phyloP scores from a whole-genome alignment of 2,329 filamentous ascomycete genomes.

The Aspergillus niger region DNA sequence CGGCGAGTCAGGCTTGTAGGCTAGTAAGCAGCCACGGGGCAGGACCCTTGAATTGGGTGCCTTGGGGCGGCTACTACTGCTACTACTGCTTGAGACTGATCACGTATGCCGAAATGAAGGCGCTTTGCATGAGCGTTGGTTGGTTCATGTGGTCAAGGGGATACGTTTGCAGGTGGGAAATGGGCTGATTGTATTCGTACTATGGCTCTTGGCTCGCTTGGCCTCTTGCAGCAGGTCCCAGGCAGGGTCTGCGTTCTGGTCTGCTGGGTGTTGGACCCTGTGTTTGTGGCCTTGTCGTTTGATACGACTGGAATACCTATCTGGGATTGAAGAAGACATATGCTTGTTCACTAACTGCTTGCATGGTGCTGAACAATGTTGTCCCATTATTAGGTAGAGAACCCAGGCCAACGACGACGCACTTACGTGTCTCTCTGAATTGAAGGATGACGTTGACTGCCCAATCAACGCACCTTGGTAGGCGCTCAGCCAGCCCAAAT shows the following conservation, averaged over 20 bases:
- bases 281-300: background rate
- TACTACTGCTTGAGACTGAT: background rate
- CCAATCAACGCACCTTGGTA: background rate
- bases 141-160: background rate
- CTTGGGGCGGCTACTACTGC: background rate
- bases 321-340: background rate
- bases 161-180: background rate
- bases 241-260: background rate
- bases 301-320: background rate
- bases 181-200: background rate
- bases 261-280: background rate
- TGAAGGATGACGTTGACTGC: background rate
- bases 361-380: background rate
- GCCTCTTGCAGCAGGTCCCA: background rate
- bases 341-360: background rate
- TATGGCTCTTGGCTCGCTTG: background rate
- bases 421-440: background rate
- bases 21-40: background rate
- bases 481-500: background rate
- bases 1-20: background rate
- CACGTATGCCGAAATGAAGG: slow-evolving; percentile 2
- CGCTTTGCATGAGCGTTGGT: background rate
- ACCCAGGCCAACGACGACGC: background rate
- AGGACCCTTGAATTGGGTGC: slow-evolving; percentile 2
- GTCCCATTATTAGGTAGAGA: background rate